Conservation (phyloP, 2,329 filamentous ascomycete genomes). For the Paecilomyces sp. region DNA sequence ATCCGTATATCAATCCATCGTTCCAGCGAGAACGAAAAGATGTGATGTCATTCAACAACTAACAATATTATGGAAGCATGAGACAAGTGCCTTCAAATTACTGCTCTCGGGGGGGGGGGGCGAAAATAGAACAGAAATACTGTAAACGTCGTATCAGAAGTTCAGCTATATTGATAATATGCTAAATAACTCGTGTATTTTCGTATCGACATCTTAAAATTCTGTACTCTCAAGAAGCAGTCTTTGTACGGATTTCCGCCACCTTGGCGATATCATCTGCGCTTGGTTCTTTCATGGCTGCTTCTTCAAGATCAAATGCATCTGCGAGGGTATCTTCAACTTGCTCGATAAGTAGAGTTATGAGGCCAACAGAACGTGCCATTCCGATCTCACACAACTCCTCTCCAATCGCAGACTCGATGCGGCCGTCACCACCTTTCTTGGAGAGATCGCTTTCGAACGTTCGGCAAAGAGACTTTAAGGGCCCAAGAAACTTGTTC, state of each 20-base stretch:
- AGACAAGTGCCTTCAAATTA: too few relatives aligned
- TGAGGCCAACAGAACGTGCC: constrained; percentile 26
- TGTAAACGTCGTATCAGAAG: not conserved
- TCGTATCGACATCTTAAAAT: not conserved
- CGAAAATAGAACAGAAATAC: not conserved
- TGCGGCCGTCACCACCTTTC: constrained; percentile 30
- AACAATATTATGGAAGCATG: too few relatives aligned
- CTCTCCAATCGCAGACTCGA: constrained; percentile 26
- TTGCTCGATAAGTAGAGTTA: constrained; percentile 24
- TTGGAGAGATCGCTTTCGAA: constrained; percentile 23
- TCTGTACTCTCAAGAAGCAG: not conserved
- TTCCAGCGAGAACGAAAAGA: too few relatives aligned
- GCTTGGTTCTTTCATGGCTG: constrained; percentile 19
- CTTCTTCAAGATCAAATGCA: constrained; percentile 18
- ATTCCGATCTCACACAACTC: constrained; percentile 26
- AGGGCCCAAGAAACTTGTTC: constrained; percentile 21
- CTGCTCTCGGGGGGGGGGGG: too few relatives aligned
- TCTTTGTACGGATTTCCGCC: constrained; percentile 20
- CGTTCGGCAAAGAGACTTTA: constrained; percentile 22
- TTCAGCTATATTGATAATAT: not conserved
- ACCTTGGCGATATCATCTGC: constrained; percentile 20
- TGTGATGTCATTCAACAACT: too few relatives aligned
- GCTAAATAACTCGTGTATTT: not conserved
- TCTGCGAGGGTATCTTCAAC: constrained; percentile 26
- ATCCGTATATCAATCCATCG: not conserved